Conservation (phyloP, 2,329 filamentous ascomycete genomes). For the Trichoderma guizhouense region DNA sequence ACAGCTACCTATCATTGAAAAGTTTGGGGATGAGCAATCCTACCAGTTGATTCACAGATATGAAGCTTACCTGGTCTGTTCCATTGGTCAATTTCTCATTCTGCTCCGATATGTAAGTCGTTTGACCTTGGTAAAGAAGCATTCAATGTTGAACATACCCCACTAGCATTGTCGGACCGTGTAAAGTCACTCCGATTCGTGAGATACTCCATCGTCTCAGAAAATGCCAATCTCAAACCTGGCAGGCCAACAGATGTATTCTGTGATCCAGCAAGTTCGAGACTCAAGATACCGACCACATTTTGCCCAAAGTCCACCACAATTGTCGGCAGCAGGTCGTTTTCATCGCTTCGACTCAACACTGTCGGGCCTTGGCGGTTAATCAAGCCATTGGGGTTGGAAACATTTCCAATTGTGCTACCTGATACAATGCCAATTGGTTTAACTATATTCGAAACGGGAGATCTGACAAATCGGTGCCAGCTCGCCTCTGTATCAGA, state of each 20-base stretch:
- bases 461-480: not conserved
- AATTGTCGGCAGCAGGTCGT: constrained; percentile 26
- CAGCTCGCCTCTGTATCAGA: not conserved
- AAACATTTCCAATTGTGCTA: constrained; percentile 2
- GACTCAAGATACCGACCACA: constrained; percentile 41
- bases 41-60: not conserved
- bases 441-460: not conserved
- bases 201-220: constrained; percentile 46
- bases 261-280: constrained; percentile 27
- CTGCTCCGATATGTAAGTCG: not conserved
- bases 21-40: not conserved
- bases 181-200: constrained; percentile 46
- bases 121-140: not conserved
- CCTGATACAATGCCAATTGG: not conserved
- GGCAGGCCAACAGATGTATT: constrained; percentile 29
- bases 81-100: constrained; percentile 5
- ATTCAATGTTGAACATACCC: constrained; percentile 34
- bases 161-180: constrained; percentile 39
- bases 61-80: not conserved
- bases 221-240: constrained; percentile 47
- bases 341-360: not conserved
- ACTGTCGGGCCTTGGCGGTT: not conserved
- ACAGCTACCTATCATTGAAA: constrained; percentile 33
- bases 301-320: constrained; percentile 51
- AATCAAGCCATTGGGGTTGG: constrained; percentile 1